Evolutionary conservation across 176 grass and related monocot genomes (phyloP).

Genomic region (Ensete glaucum): DNA sequence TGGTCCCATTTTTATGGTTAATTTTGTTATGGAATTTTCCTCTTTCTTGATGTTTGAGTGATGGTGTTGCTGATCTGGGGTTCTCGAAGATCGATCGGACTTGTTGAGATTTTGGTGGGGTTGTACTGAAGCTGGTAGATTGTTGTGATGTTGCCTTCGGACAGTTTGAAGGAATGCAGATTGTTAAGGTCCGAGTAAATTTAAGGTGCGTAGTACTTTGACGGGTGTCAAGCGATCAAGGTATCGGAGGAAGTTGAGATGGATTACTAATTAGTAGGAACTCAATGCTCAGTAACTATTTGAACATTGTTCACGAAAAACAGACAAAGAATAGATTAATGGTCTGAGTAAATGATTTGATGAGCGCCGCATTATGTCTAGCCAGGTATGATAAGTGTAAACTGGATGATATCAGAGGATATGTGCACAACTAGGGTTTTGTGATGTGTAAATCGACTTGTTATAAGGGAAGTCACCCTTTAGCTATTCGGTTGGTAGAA

Average conservation of each 20-base stretch:
- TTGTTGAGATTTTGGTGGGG: background rate
- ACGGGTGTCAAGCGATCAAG: background rate
- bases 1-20: background rate
- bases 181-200: background rate
- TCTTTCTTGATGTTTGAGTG: background rate
- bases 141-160: background rate
- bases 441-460: too few species aligned
- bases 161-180: background rate
- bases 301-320: background rate
- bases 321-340: background rate
- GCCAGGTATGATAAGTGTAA: background rate
- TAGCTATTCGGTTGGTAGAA: too few species aligned
- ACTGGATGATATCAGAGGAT: background rate
- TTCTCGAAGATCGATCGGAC: background rate
- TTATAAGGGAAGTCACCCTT: too few species aligned
- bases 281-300: background rate
- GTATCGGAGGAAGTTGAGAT: background rate
- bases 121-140: background rate
- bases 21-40: background rate
- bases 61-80: background rate
- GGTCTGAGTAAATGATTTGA: background rate
- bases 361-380: background rate
- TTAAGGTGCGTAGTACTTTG: background rate
- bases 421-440: too few species aligned
- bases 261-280: background rate